Conservation (phyloP, 768 basidiomycete genomes). For the Rickenella mellea region DNA sequence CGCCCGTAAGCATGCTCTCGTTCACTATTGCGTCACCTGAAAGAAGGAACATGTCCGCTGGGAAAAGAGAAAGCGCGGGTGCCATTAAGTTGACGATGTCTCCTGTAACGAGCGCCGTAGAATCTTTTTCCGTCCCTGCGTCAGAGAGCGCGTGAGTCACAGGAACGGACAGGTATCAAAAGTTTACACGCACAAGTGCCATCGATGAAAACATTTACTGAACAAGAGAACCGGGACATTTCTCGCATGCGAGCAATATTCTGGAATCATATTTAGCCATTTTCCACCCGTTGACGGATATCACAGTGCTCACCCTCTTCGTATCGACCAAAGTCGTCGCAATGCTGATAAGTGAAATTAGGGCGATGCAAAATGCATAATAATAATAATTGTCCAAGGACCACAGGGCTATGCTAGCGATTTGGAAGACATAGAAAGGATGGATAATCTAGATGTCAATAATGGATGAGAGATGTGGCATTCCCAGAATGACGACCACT, state of each 20-base stretch:
- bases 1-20: slow-evolving; percentile 98
- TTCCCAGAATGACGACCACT: slow-evolving; percentile 8
- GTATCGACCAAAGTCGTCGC: slow-evolving; percentile 85
- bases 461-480: neutral
- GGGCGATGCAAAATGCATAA: slow-evolving; percentile 92
- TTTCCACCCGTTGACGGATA: too few relatives aligned
- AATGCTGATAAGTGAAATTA: slow-evolving; percentile 83
- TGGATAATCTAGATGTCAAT: slow-evolving; percentile 61
- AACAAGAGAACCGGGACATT: slow-evolving; percentile 87
- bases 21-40: slow-evolving; percentile 97
- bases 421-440: slow-evolving; percentile 98
- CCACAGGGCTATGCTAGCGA: slow-evolving; percentile 92
- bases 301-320: slow-evolving; percentile 50
- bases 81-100: slow-evolving; percentile 87
- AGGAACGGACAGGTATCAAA: neutral
- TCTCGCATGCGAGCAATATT: slow-evolving; percentile 91
- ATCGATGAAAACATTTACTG: slow-evolving; percentile 59
- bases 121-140: slow-evolving; percentile 70
- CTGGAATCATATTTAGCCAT: slow-evolving; percentile 26
- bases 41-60: slow-evolving; percentile 85
- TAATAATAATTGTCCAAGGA: slow-evolving; percentile 93
- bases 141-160: slow-evolving; percentile 1
- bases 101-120: slow-evolving; percentile 77
- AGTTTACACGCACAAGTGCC: slow-evolving; percentile 49
- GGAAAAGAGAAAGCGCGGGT: slow-evolving; percentile 62